Conservation (phyloP, 768 basidiomycete genomes). For the Kwoniella mangroviensis region DNA sequence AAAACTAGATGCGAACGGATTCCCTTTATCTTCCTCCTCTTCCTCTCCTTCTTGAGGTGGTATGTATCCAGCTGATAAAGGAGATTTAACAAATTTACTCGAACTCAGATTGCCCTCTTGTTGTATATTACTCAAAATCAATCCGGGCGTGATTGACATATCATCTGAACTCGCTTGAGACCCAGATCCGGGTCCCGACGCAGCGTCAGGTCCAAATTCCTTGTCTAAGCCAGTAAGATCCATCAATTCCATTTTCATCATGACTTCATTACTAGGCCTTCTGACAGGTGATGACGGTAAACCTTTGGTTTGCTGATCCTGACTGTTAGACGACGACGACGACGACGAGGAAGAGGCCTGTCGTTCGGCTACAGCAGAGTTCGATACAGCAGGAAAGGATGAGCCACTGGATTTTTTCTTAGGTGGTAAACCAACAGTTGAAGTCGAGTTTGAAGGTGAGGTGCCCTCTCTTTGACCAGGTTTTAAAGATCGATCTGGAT, state of each 20-base stretch:
- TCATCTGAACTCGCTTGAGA: background rate
- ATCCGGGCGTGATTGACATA: background rate
- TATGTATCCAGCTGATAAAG: background rate
- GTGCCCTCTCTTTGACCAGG: constrained; percentile 12
- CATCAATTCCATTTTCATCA: constrained; percentile 15
- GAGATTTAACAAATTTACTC: background rate
- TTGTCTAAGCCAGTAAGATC: background rate
- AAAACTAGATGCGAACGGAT: constrained; percentile 8
- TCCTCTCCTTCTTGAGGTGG: background rate
- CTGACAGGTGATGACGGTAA: background rate
- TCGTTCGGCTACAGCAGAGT: background rate
- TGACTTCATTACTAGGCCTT: constrained; percentile 7
- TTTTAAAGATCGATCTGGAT: background rate
- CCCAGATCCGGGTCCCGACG: too few species aligned
- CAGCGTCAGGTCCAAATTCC: background rate
- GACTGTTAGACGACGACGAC: background rate
- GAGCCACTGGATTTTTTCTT: background rate
- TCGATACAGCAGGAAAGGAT: constrained; percentile 1
- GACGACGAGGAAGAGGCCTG: background rate
- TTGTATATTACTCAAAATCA: background rate
- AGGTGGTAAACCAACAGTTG: background rate
- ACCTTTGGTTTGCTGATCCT: background rate
- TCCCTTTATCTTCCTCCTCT: background rate
- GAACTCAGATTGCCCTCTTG: background rate
- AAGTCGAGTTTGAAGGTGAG: background rate